These are phyloP conservation scores for Phytophthora idaei DNA, from an alignment of 352 stramenopile genomes.

Conservation along the genomic window DNA sequence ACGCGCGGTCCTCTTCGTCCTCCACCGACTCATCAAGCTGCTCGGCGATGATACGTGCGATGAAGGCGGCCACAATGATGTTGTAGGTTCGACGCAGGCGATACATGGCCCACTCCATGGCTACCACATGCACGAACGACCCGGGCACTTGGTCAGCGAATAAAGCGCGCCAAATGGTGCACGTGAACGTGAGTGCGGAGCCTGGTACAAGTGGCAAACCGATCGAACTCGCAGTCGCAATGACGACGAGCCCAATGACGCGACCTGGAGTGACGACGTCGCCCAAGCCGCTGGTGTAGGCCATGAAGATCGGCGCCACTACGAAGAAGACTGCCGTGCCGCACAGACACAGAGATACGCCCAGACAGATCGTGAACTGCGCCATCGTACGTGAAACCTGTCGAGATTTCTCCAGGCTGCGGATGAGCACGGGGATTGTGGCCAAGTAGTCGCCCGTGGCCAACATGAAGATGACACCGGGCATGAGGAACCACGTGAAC, in stretches of 20 bases:
- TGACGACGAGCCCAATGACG: conserved; percentile 46
- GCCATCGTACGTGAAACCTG: conserved; percentile 68
- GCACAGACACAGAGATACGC: conserved; percentile 54
- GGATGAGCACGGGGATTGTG: conserved; percentile 66
- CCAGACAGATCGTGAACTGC: conserved; percentile 63
- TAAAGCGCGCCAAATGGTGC: conserved; percentile 60
- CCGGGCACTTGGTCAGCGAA: conserved; percentile 46
- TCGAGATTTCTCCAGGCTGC: conserved; percentile 62
- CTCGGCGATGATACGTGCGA: conserved; percentile 70
- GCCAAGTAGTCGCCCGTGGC: conserved; percentile 52
- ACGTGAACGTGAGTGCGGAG: conserved; percentile 50
- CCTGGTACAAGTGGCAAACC: conserved; percentile 45
- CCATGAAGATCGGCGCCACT: conserved; percentile 63
- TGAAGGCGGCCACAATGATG: conserved; percentile 67
- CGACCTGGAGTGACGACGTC: conserved; percentile 46
- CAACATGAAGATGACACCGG: conserved; percentile 61
- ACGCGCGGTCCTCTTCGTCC: conserved; percentile 66
- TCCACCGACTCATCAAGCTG: conserved; percentile 74
- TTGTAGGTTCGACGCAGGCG: conserved; percentile 67
- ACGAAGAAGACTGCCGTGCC: conserved; percentile 63
- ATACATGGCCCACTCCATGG: conserved; percentile 60
- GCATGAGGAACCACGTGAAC: conserved; percentile 62
- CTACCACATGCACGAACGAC: conserved; percentile 48
- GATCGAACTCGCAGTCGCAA: conserved; percentile 61
- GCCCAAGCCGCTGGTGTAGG: conserved; percentile 53